A percentile compares a stretch with the other conserved stretches of the same genome.
These are phyloP conservation scores for Paramecium primaurelia DNA, from an alignment of 73 alveolate genomes.

Conservation along the genomic window DNA sequence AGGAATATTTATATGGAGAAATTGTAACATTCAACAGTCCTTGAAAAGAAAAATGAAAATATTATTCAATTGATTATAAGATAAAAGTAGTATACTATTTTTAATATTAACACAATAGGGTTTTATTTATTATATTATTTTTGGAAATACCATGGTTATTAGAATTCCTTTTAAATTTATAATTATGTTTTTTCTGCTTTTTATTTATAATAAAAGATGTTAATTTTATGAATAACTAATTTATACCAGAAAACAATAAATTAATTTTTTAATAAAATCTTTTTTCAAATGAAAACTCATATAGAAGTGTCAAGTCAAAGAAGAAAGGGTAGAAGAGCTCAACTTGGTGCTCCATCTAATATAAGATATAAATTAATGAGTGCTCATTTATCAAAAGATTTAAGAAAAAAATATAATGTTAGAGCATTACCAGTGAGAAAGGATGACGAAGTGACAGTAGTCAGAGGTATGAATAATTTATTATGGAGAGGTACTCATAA, in stretches of 20 bases:
- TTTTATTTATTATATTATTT: no score
- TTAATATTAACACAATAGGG: no score
- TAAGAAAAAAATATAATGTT: conserved; percentile 81
- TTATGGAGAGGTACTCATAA: conserved; percentile 48
- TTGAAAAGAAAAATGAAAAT: not conserved
- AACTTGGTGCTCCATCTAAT: conserved; percentile 90
- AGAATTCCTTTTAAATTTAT: no score
- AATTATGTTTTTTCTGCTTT: no score
- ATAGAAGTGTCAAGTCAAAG: conserved; percentile 79
- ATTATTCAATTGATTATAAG: not conserved
- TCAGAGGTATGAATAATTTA: conserved; percentile 56
- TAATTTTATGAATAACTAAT: not conserved
- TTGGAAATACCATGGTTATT: no score
- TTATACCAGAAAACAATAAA: not conserved
- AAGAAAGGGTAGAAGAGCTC: conserved; percentile 91
- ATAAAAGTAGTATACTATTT: not conserved
- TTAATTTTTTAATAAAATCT: not conserved
- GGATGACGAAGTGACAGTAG: conserved; percentile 84
- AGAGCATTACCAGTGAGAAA: conserved; percentile 94
- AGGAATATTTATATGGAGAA: conserved; percentile 8
- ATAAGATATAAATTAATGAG: conserved; percentile 88
- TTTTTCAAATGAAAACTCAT: conserved; percentile 48
- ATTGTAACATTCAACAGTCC: not conserved
- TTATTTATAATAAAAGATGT: not conserved
- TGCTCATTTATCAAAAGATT: conserved; percentile 83